phyloP scores from a whole-genome alignment of 345 rosid species.

The Gossypium mustelinum region DNA sequence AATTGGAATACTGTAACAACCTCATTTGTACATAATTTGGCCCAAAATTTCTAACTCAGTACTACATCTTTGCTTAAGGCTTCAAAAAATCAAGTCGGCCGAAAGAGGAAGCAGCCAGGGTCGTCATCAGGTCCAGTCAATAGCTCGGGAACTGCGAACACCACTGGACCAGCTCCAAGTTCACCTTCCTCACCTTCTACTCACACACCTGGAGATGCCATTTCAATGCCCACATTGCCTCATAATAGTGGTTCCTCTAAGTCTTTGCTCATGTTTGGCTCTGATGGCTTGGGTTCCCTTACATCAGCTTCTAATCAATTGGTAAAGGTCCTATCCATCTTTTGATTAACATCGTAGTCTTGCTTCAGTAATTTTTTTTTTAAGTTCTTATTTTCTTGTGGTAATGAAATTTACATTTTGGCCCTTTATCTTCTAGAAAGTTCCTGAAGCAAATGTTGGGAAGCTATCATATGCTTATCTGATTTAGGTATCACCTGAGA shows the following conservation, averaged over 20 bases:
- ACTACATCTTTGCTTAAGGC: constrained; percentile 31
- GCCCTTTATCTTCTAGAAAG: neutral
- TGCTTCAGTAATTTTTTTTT: neutral
- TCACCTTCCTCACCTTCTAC: constrained; percentile 56
- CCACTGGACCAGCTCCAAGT: constrained; percentile 50
- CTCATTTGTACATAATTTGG: neutral
- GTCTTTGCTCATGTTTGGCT: constrained; percentile 46
- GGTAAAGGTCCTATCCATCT: constrained; percentile 26
- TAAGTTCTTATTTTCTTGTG: neutral
- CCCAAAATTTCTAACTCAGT: constrained; percentile 10
- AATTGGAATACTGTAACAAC: neutral
- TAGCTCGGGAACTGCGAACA: constrained; percentile 52
- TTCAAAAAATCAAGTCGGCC: constrained; percentile 41
- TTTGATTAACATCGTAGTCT: neutral
- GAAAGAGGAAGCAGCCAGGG: constrained; percentile 49
- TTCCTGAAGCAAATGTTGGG: neutral
- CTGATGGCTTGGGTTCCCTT: constrained; percentile 48
- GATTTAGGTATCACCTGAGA: neutral
- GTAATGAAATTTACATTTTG: neutral
- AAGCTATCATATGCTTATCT: neutral
- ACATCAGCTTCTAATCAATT: constrained; percentile 46
- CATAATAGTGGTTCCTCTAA: constrained; percentile 48
- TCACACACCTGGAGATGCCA: constrained; percentile 48
- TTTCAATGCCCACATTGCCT: constrained; percentile 41
- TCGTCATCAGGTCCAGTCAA: constrained; percentile 55